phyloP scores from a whole-genome alignment of 495 filamentous ascomycete species.

The Penicillium malachiteum region DNA sequence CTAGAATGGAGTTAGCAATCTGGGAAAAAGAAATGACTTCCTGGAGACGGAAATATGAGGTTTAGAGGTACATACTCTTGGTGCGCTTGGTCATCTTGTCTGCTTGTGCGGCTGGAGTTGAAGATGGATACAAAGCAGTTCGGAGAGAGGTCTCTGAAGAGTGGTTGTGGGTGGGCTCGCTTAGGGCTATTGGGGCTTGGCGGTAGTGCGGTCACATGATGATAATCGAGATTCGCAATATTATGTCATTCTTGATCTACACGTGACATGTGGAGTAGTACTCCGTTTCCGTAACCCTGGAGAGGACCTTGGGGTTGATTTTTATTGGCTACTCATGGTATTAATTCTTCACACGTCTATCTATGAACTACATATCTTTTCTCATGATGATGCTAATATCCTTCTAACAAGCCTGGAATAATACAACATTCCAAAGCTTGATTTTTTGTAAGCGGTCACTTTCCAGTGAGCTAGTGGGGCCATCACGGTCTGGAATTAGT shows the following conservation, averaged over 20 bases:
- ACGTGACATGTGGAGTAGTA: no score
- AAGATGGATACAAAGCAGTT: conserved; percentile 46
- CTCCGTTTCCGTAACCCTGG: no score
- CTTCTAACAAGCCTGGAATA: no score
- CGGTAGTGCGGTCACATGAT: conserved; percentile 28
- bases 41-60: conserved; percentile 3
- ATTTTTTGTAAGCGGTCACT: no score
- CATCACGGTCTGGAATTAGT: no score
- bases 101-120: conserved; percentile 41
- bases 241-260: conserved; percentile 6
- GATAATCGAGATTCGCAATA: not conserved
- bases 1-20: conserved; percentile 42
- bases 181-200: conserved; percentile 40
- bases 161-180: conserved; percentile 51
- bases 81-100: conserved; percentile 94
- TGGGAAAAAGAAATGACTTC: conserved; percentile 1
- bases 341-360: no score
- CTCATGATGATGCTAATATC: no score
- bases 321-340: no score
- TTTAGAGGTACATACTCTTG: conserved; percentile 62
- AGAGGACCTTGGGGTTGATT: no score
- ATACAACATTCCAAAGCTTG: no score
- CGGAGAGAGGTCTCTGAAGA: conserved; percentile 38
- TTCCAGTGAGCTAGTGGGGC: no score
- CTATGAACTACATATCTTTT: no score